Percentiles rank a stretch among this genome's conserved stretches.
These are phyloP conservation scores for Posidonia australis DNA, from an alignment of 106 monocot genomes.

Conservation along the genomic window DNA sequence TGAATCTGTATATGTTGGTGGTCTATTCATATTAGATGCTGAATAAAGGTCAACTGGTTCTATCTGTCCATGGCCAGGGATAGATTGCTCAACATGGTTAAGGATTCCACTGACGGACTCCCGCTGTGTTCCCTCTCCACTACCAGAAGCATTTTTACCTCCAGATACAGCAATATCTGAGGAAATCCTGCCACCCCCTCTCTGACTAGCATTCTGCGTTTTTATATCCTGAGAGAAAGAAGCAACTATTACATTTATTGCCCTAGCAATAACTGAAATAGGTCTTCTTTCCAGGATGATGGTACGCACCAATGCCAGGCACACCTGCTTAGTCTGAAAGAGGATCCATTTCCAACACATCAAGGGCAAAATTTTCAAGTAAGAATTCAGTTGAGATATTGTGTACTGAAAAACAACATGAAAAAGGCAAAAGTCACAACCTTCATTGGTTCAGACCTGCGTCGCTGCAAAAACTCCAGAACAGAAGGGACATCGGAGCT, in stretches of 20 bases:
- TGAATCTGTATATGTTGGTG: conserved; percentile 14
- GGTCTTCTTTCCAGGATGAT: conserved; percentile 80
- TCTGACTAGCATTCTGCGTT: conserved; percentile 29
- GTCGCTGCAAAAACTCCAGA: conserved; percentile 78
- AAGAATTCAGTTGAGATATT: not conserved
- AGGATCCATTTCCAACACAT: not conserved
- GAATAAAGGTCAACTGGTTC: conserved; percentile 16
- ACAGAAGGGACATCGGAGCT: conserved; percentile 72
- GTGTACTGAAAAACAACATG: not conserved
- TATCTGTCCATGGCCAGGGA: conserved; percentile 6
- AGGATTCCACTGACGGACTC: not conserved
- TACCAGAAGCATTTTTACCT: conserved; percentile 1
- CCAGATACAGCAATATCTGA: conserved; percentile 5
- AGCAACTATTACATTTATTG: conserved; percentile 62
- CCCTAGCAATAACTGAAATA: conserved; percentile 46
- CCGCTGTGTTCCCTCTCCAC: not conserved
- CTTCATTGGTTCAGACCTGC: conserved; percentile 57
- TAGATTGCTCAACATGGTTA: conserved; percentile 13
- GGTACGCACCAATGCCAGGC: conserved; percentile 58
- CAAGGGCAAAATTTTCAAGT: not conserved
- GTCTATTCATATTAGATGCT: conserved; percentile 6
- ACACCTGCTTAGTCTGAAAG: conserved; percentile 60
- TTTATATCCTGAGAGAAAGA: conserved; percentile 61
- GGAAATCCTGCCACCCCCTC: conserved; percentile 1
- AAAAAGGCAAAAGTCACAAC: conserved; percentile 21